Evolutionary conservation across 192 early-diverging fungal species (phyloP).

Genomic region (Coemansia sp.): DNA sequence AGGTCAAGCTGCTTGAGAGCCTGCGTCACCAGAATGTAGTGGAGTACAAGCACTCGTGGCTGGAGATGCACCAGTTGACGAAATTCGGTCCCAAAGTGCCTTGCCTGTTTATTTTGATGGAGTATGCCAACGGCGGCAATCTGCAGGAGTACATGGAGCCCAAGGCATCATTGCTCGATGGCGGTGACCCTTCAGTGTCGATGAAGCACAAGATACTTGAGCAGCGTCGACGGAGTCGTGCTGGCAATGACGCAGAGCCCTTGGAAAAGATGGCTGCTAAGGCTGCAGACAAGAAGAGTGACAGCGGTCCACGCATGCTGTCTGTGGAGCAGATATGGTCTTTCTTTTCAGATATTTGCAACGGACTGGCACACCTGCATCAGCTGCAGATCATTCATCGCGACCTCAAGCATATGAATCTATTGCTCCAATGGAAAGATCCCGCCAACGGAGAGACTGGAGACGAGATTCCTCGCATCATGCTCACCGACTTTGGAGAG

Average conservation of each 20-base stretch:
- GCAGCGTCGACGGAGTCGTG: constrained; percentile 25
- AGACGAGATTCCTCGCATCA: constrained; percentile 66
- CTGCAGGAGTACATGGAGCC: constrained; percentile 87
- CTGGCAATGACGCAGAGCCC: background rate
- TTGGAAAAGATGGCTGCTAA: background rate
- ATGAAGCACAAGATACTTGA: constrained; percentile 34
- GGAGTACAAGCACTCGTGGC: constrained; percentile 95
- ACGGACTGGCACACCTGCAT: constrained; percentile 90
- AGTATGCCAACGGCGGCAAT: constrained; percentile 92
- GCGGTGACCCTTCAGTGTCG: constrained; percentile 13
- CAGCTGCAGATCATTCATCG: constrained; percentile 87
- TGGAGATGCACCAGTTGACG: constrained; percentile 80
- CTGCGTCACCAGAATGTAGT: constrained; percentile 92
- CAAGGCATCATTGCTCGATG: background rate
- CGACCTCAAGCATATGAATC: constrained; percentile 92
- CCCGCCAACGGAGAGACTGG: constrained; percentile 29
- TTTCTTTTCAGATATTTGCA: constrained; percentile 88
- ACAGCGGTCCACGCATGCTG: constrained; percentile 39
- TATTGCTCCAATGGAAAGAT: constrained; percentile 75
- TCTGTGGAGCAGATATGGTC: constrained; percentile 75
- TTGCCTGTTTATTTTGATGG: constrained; percentile 95
- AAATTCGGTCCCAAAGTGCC: constrained; percentile 80
- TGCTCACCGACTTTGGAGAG: constrained; percentile 97
- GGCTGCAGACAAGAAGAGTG: background rate
- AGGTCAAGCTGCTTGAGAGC: constrained; percentile 88